Conservation (phyloP, 257 asterid genomes). For the Nicotiana obtusifolia region DNA sequence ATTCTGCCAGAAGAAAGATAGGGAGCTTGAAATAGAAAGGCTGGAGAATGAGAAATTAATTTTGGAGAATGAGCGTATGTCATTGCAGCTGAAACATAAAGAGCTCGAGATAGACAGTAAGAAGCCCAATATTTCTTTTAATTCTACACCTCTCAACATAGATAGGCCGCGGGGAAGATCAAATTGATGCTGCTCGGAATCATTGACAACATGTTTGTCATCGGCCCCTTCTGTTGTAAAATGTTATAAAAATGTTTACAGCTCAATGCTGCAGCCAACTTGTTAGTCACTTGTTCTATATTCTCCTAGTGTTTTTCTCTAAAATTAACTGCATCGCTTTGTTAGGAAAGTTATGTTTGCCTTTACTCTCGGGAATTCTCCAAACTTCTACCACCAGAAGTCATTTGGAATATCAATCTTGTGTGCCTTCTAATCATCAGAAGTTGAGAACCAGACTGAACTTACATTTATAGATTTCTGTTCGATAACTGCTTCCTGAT, state of each 20-base stretch:
- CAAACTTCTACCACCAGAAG: not conserved
- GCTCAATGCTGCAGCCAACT: not conserved
- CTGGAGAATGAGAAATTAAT: conserved; percentile 28
- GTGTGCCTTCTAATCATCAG: not conserved
- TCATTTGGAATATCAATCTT: not conserved
- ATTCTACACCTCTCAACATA: conserved; percentile 2
- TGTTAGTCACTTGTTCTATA: not conserved
- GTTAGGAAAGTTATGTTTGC: not conserved
- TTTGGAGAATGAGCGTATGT: conserved; percentile 26
- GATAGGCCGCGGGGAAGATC: conserved; percentile 21
- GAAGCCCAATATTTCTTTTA: conserved; percentile 17
- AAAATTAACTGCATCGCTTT: not conserved
- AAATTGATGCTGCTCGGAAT: conserved; percentile 14
- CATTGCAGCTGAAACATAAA: conserved; percentile 25
- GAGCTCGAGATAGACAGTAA: conserved; percentile 15
- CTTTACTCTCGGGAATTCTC: not conserved
- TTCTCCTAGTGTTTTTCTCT: not conserved
- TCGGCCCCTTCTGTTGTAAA: not conserved
- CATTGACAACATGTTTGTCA: not conserved
- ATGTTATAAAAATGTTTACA: not conserved
- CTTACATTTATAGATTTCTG: not conserved
- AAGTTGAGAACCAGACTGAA: not conserved
- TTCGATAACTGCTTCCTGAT: not conserved
- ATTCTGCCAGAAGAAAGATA: conserved; percentile 30
- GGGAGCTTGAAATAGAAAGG: conserved; percentile 30